phyloP scores from a whole-genome alignment of 2,329 filamentous ascomycete species.

The Aspergillus sergii region DNA sequence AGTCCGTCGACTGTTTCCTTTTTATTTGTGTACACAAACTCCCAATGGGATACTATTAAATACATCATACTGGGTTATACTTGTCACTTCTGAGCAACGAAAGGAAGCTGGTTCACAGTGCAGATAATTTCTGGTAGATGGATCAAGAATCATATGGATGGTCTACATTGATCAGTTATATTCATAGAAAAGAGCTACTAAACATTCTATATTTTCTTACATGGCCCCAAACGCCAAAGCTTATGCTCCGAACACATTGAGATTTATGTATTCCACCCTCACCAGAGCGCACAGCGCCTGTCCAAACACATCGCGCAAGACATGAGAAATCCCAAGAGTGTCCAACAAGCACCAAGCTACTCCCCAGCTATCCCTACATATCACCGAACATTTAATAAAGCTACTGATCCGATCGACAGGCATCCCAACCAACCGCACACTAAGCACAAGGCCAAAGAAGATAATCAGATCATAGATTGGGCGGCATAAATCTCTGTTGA shows the following conservation, averaged over 20 bases:
- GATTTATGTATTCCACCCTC: neutral
- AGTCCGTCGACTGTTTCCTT: slow-evolving; percentile 1
- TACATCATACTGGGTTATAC: slow-evolving; percentile 6
- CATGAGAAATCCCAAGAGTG: neutral
- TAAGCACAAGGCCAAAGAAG: neutral
- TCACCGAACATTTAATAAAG: neutral
- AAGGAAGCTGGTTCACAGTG: neutral
- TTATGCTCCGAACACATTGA: neutral
- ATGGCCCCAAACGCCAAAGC: neutral
- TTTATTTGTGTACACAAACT: slow-evolving; percentile 11
- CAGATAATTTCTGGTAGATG: neutral
- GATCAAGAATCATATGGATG: too few relatives aligned
- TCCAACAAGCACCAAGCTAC: neutral
- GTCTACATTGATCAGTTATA: neutral
- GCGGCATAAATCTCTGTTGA: neutral
- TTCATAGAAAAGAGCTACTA: neutral
- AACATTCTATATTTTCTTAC: neutral
- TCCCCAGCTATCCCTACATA: neutral
- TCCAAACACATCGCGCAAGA: neutral
- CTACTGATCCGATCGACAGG: neutral
- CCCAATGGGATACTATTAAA: slow-evolving; percentile 9
- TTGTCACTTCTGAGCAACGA: neutral
- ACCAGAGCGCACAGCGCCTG: neutral
- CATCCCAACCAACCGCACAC: neutral
- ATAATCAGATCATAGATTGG: neutral